Evolutionary conservation across 441 rosid species (phyloP), one percentile per base, ranked within the genome.

Genomic region (Viola pubescens): DNA sequence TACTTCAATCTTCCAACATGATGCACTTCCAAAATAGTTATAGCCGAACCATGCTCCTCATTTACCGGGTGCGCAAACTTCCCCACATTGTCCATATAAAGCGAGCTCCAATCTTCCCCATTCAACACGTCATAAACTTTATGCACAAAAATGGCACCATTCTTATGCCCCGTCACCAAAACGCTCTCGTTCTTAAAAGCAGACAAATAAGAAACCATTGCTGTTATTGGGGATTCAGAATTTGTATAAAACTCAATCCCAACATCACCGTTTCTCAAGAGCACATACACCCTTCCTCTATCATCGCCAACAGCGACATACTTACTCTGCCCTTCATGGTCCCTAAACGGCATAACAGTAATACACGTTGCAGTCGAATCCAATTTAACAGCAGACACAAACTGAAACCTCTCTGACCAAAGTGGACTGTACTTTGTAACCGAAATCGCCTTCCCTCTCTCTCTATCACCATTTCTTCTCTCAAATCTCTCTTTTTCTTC

Each of bases 391-490:
- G 97, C 97, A 14, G 99, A 86, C 43, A 81, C 80, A 66, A 90
- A 88, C 34, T 81, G 86, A 77, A 90, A 88, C 79, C 83, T 85
- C 81, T 94, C 99, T 40, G 97, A 81, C 99, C 97, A 94, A 54
- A 81, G 77, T 4, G 82, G 95, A 56, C 88, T 88, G 66, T 75
- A 88, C 52, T 83, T 90, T 0, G 91, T 82, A 26, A 88, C 82
- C 0, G 94, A 75, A 68, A 74, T 76, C 19, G 77, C 75, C 64
- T 70, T 75, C 2, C 54, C 70, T 70, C 72, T 75, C 60, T 70
- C 82, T 60, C 63, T 80, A 70, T 66, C 77, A 55, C 61, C 56
- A 58, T 56, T 37, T 45, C 46, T 69, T 48, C 48, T 59, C 61
- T 66, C 78, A 16, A 58, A 40, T 12, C 9, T 48, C 60, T 53